Evolutionary conservation across 441 rosid genomes (phyloP), one percentile per base, ranked within the genome.

Genomic region (Mallotus japonicus): DNA sequence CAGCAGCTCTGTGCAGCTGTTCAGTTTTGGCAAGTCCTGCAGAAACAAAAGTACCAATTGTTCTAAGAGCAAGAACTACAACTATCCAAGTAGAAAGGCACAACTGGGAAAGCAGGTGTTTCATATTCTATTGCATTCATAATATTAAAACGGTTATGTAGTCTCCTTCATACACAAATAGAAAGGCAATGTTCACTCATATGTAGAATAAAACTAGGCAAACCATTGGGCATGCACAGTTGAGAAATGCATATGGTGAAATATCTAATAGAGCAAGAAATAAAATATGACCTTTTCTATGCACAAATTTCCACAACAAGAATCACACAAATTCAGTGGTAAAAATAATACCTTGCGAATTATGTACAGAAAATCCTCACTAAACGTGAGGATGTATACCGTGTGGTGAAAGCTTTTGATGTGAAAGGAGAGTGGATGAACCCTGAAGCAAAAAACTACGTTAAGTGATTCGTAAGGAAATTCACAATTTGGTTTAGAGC

Each of bases 21-120:
- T 95, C 13, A 90, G 89, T 81, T 95, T 95, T 0, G 96, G 95
- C 61, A 71, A 61, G 73, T 95, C 99, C 99, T 91, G 89, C 86
- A 80, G 16, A 13, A 14, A 62, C 71, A 58, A 55, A 13, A 6
- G 49, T 20, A 65, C 51, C 16, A 59, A 22, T 1, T 11, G 2
- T 14, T 32, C 12, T 13, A 24, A 24, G 28, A 24, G 28, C 28
- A 24, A 24, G 28, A 24, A 24, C 28, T 24, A 24, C 1, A 24
- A 24, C 28, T 24, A 24, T 46, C 57, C 5, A 28, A 42, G 46
- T 3, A 42, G n/a, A 24, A 58, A 59, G 22, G 65, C 10, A 15
- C 28, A 19, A 40, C 24, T 47, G 46, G 16, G 28, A 24, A 13
- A 47, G 4, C 65, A 68, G 34, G 0, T 42, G 46, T 24, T 3